These are phyloP conservation scores for Populus hybrid DNA, from an alignment of 441 rosid species.

Conservation along the genomic window DNA sequence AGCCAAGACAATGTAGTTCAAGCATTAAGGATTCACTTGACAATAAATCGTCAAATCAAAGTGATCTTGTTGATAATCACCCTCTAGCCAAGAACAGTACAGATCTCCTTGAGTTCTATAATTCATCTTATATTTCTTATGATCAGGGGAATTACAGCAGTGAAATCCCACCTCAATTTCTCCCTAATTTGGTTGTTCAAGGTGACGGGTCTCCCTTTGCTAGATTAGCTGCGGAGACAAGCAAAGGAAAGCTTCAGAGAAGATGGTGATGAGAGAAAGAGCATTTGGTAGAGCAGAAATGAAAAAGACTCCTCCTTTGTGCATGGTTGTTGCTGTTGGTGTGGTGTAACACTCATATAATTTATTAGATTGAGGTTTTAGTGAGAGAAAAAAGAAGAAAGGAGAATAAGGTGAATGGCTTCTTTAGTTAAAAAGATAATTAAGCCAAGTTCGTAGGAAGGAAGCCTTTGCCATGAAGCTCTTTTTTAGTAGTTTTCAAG, in stretches of 20 bases:
- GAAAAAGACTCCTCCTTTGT: conserved; percentile 22
- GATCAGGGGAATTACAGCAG: conserved; percentile 34
- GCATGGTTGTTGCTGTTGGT: conserved; percentile 19
- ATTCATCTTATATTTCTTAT: conserved; percentile 24
- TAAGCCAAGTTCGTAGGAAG: background rate
- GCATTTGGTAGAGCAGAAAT: conserved; percentile 18
- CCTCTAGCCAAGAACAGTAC: conserved; percentile 12
- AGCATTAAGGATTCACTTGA: conserved; percentile 22
- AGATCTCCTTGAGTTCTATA: conserved; percentile 21
- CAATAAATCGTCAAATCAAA: conserved; percentile 12
- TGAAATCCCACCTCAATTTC: conserved; percentile 43
- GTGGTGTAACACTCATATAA: conserved; percentile 17
- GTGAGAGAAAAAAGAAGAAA: background rate
- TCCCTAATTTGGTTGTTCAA: conserved; percentile 53
- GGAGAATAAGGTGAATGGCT: conserved; percentile 14
- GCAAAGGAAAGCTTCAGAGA: conserved; percentile 52
- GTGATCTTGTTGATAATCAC: conserved; percentile 10
- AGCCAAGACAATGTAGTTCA: conserved; percentile 77
- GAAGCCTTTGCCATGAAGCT: background rate
- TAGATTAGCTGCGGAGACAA: conserved; percentile 55
- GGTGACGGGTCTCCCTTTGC: conserved; percentile 57
- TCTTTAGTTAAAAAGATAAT: background rate
- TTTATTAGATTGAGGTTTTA: conserved; percentile 8
- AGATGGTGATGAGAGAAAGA: conserved; percentile 15
- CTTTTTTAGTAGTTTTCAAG: background rate